Conservation (phyloP, 192 early-diverging fungal species). For the Geosiphon pyriformis region DNA sequence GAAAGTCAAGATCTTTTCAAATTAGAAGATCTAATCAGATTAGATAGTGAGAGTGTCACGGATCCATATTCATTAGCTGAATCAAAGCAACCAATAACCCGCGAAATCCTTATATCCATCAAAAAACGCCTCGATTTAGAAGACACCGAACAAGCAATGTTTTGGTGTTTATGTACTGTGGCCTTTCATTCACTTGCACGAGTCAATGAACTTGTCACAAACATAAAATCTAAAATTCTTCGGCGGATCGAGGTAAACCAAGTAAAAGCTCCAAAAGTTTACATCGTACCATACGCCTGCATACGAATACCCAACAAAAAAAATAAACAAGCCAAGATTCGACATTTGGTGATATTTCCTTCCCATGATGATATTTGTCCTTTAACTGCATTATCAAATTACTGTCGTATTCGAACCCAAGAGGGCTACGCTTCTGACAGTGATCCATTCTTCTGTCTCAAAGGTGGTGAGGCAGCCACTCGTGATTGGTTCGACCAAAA, state of each 20-base stretch:
- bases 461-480: background rate
- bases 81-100: background rate
- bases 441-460: background rate
- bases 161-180: conserved; percentile 8
- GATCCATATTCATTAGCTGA: background rate
- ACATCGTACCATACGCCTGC: background rate
- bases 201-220: background rate
- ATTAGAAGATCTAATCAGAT: background rate
- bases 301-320: conserved; percentile 3
- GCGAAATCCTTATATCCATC: background rate
- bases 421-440: background rate
- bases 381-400: background rate
- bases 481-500: background rate
- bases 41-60: background rate
- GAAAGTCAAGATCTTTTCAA: background rate
- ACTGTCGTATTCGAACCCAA: background rate
- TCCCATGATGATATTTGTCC: background rate
- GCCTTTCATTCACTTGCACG: conserved; percentile 7
- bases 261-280: background rate
- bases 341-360: background rate
- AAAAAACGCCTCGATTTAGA: background rate
- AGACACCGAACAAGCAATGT: background rate
- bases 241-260: background rate
- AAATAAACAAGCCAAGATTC: background rate
- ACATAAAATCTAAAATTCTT: background rate